A percentile compares a stretch with the other conserved stretches of the same genome.
Evolutionary conservation across 345 rosid species (phyloP).

Genomic region (Pugionium dolabratum): DNA sequence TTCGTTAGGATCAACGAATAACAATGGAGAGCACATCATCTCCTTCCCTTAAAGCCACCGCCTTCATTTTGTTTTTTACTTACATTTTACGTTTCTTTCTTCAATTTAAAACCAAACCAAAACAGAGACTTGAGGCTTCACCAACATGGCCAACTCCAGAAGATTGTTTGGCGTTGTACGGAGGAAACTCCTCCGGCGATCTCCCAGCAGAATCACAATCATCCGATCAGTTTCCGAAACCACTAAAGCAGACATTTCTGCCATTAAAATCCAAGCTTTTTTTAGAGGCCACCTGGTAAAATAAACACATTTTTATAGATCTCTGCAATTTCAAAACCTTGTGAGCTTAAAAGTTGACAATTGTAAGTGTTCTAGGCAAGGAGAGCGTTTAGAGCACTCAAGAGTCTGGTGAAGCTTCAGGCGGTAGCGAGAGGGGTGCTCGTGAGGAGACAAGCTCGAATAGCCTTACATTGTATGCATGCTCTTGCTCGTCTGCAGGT

Average conservation of each 20-base stretch:
- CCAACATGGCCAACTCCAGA: constrained; percentile 33
- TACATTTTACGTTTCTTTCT: constrained; percentile 38
- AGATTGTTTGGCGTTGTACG: constrained; percentile 36
- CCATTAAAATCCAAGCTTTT: constrained; percentile 68
- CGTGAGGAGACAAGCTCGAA: constrained; percentile 62
- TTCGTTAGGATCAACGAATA: constrained; percentile 18
- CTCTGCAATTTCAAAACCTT: background rate
- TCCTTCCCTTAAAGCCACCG: constrained; percentile 39
- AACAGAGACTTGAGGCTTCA: background rate
- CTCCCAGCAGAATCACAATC: constrained; percentile 35
- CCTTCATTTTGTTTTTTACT: constrained; percentile 27
- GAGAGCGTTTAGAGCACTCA: constrained; percentile 70
- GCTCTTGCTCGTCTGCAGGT: constrained; percentile 81
- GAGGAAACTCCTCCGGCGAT: constrained; percentile 33
- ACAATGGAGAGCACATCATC: constrained; percentile 44
- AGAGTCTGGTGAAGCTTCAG: constrained; percentile 82
- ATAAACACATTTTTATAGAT: background rate
- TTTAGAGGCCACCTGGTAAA: constrained; percentile 87
- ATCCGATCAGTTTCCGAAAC: constrained; percentile 13
- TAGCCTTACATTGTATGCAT: constrained; percentile 77
- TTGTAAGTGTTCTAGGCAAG: constrained; percentile 52
- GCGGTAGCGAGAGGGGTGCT: constrained; percentile 69
- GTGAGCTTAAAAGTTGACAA: background rate
- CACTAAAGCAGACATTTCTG: constrained; percentile 54
- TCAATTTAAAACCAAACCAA: constrained; percentile 8